Evolutionary conservation across 805 yeast species (phyloP), one percentile per base, ranked within the genome.

Genomic region (Wickerhamiella azymoides): DNA sequence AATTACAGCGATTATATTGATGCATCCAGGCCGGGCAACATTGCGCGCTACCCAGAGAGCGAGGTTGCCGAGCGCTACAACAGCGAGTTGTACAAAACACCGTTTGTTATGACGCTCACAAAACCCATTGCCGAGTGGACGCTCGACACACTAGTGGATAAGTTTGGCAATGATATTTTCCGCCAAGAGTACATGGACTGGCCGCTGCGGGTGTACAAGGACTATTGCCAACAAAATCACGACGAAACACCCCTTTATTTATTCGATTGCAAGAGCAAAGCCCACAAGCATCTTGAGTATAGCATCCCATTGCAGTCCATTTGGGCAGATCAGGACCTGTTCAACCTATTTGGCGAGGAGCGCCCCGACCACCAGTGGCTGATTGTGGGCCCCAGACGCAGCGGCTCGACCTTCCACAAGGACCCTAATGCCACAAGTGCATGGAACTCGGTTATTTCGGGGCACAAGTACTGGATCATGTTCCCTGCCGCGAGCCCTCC

Each of bases 321-420:
- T 0, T 80, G 82, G 54, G 64, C 69, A 25, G 39, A 42, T 38
- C 55, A 67, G 14, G 94, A 84, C 59, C 68, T 72, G 39, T 84
- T 84, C 61, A 69, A 68, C 19, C 59, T 76, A n/a, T 72, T 80
- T 47, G 67, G 63, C 13, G 50, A 54, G 8, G 55, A 60, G 52
- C 53, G 96, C 42, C 96, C 96, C 1, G 95, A 86, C 61, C 80
- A 82, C 59, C 73, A 89, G n/a, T 86, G 96, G 96, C 65, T 86
- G 18, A 88, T 88, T 40, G 71, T 82, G 7, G 96, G 96, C 0
- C 86, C 94, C 2, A 68, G 65, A 17, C 63, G 93, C 41, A 77
- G 85, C 7, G 96, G 96, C 0, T 83, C 94, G 1, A 81, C 93
- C 0, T 86, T 85, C 61, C 96, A 86, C 61, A 86, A 88, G 55